These are phyloP conservation scores for Rauvolfia tetraphylla DNA, from an alignment of 257 asterid genomes.

Conservation along the genomic window DNA sequence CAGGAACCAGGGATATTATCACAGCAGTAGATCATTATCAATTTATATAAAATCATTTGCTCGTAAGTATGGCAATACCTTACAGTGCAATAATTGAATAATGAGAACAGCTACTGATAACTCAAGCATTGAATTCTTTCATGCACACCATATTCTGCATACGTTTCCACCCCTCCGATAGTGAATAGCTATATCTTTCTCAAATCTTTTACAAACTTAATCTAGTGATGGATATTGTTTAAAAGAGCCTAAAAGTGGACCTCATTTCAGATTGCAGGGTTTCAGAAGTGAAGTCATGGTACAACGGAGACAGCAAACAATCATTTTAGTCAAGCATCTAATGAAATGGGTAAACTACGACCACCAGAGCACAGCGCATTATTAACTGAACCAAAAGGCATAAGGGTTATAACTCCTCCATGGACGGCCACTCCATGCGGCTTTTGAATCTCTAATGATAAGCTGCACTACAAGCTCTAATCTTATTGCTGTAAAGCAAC, in stretches of 20 bases:
- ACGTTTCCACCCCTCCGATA: neutral
- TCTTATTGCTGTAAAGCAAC: neutral
- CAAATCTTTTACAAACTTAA: neutral
- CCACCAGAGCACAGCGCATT: neutral
- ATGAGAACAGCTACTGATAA: neutral
- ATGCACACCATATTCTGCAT: neutral
- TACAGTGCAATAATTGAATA: neutral
- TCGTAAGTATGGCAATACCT: neutral
- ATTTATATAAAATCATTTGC: neutral
- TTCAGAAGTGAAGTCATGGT: neutral
- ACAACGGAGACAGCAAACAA: neutral
- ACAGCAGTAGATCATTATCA: neutral
- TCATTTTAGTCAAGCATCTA: neutral
- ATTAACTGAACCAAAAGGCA: too few relatives aligned
- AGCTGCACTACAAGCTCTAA: neutral
- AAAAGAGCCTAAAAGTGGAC: neutral
- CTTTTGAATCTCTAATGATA: too few relatives aligned
- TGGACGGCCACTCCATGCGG: too few relatives aligned
- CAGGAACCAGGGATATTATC: neutral
- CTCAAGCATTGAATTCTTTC: neutral
- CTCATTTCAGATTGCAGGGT: neutral
- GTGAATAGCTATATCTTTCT: neutral
- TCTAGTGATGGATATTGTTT: neutral
- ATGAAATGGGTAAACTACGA: neutral
- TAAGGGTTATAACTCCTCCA: too few relatives aligned